Base-by-base conservation (phyloP, 1,284 basidiomycete genomes). In the Fomitopsis schrenkii region DNA sequence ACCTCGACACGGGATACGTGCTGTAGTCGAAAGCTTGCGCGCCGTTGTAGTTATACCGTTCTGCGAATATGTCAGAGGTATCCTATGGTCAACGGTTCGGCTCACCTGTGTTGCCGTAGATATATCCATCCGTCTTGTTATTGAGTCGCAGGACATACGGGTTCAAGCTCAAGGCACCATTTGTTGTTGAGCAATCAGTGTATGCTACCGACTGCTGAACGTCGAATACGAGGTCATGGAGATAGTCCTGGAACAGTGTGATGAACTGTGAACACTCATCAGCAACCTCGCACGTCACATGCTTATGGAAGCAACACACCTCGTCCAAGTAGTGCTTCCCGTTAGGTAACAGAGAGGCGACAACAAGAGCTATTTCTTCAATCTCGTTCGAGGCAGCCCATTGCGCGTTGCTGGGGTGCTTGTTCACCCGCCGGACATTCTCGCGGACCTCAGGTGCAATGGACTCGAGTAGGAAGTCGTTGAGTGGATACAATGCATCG, bases 321-420 rank as follows among this genome's bases (percentile, higher is more conserved):
- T 83, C 79, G 63, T 84, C 72, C 53, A 84, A 67, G 61, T 81
- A 83, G 66, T 80, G 79, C 6, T 75, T 72, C 19, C 75, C 74
- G 59, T 82, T 81, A 17, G 74, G 64, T 22, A 77, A 61, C 2
- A 72, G 74, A 7, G 64, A 58, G 64, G 80, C 81, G 14, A 76
- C 75, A 8, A n/a, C 53, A 46, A 78, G 75, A 28, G 79, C 80
- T 40, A 85, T 84, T 0, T 80, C 81, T 68, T 85, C 84, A 60
- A 84, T 82, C 71, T 86, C 84, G 67, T 86, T 86, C 28, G 83
- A 83, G 17, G 83, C 84, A 9, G 84, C 83, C 83, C 85, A 87
- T 59, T 84, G 83, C 2, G 74, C 81, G 65, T 81, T 82, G 69
- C 83, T 85, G 1, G 86, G 83, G 65, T 87, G 85, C 44, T 76